Base-by-base conservation (phyloP, 1,139 yeast genomes). In the Pichia norvegensis region DNA sequence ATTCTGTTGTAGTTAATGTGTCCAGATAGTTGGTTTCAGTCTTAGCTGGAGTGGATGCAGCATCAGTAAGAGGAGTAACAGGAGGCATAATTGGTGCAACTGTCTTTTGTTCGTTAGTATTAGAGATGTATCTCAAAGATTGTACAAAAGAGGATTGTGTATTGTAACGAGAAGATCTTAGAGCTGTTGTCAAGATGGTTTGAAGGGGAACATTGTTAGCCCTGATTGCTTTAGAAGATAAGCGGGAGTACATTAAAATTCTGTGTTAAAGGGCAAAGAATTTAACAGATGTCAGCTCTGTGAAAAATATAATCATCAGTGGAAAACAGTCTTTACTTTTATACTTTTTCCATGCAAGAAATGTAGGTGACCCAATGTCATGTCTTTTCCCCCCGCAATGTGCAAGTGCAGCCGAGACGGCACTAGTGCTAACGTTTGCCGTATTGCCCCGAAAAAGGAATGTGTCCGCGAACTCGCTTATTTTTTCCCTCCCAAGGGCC, bases 1-100 rank as follows among this genome's bases (percentile, higher is more conserved):
- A 67, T 58, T 77, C 81, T 11, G 54, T 46, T 7, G 47, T 52
- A 19, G 52, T 56, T 23, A 62, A 49, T 11, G 58, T 50, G 31
- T 60, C 63, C 23, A 64, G 50, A 40, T 62, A 62, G 4, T 40
- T 52, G 8, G 35, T 16, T 6, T n/a, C 17, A 7, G 22, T 29
- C 16, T 29, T n/a, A 33, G 40, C 33, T 11, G 40, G 21, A 2
- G 22, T 36, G 2, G 41, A 10, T 23, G 43, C 21, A 7, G 29
- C n/a, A 27, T 38, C 3, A 4, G 4, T 21, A 10, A 37, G n/a
- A 1, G 23, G 23, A 11, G 37, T 14, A 35, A 35, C 23, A 10
- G 37, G 23, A 11, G 22, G n/a, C 23, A 35, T 35, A 14, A 23
- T 19, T 19, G 37, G 37, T 5, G 23, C 23, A 35, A 20, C 22